A percentile compares a stretch with the other conserved stretches of the same genome.
phyloP scores from a whole-genome alignment of 208 protist species.

The Trypanosoma congolense region DNA sequence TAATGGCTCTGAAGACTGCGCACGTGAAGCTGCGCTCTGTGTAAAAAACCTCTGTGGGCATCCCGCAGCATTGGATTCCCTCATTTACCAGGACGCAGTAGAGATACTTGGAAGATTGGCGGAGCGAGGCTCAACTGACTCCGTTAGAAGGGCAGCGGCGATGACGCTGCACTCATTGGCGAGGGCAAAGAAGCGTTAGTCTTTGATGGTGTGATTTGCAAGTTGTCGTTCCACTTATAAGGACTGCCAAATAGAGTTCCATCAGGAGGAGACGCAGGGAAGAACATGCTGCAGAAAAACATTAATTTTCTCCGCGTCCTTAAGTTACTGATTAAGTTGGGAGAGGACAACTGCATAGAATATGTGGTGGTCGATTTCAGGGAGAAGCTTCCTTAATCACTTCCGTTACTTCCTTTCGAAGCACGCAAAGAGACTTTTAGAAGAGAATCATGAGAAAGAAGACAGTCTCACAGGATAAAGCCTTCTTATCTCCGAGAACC shows the following conservation, averaged over 20 bases:
- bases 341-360: too few relatives aligned
- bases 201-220: not conserved
- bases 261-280: too few relatives aligned
- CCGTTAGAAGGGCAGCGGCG: slow-evolving; percentile 49
- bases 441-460: too few relatives aligned
- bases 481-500: not conserved
- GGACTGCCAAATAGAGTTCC: too few relatives aligned
- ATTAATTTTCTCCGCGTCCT: too few relatives aligned
- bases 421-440: too few relatives aligned
- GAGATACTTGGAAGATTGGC: slow-evolving; percentile 44
- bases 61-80: slow-evolving; percentile 36
- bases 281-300: too few relatives aligned
- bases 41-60: slow-evolving; percentile 78
- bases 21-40: slow-evolving; percentile 75
- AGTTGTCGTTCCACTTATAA: not conserved
- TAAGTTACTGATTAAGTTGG: too few relatives aligned
- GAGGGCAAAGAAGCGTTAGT: slow-evolving; percentile 21
- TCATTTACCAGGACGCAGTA: slow-evolving; percentile 41
- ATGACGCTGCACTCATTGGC: slow-evolving; percentile 62
- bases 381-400: too few relatives aligned
- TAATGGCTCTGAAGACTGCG: slow-evolving; percentile 81
- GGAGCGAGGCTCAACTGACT: slow-evolving; percentile 63
- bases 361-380: too few relatives aligned
- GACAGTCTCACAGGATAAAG: not conserved
- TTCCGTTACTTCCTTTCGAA: too few relatives aligned